These are phyloP conservation scores for Polyrhizophydium stewartii DNA, from an alignment of 371 early-diverging fungal species.

Conservation along the genomic window DNA sequence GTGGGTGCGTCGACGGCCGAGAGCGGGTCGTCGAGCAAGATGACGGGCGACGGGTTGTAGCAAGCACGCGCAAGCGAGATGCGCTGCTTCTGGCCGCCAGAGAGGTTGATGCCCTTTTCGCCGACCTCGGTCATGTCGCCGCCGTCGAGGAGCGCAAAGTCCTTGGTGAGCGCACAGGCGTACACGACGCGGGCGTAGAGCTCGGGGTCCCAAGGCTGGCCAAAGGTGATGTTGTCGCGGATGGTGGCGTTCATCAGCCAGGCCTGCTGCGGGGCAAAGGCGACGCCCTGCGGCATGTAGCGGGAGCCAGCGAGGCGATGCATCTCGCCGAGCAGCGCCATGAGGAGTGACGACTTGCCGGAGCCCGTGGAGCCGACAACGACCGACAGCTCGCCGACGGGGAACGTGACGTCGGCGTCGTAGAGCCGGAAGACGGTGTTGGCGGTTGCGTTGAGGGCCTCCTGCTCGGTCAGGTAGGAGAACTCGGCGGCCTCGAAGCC, in stretches of 20 bases:
- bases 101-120: slow-evolving; percentile 70
- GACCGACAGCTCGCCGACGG: background rate
- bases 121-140: slow-evolving; percentile 38
- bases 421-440: slow-evolving; percentile 40
- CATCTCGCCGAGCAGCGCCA: slow-evolving; percentile 8
- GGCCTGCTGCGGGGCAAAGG: slow-evolving; percentile 40
- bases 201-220: slow-evolving; percentile 11
- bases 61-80: slow-evolving; percentile 18
- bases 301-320: background rate
- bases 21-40: slow-evolving; percentile 70
- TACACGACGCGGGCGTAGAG: background rate
- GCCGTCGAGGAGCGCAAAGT: slow-evolving; percentile 26
- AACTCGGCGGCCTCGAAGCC: slow-evolving; percentile 17
- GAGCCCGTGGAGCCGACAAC: slow-evolving; percentile 19
- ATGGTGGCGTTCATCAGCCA: slow-evolving; percentile 44
- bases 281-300: slow-evolving; percentile 20
- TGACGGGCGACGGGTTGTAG: too few relatives aligned
- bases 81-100: slow-evolving; percentile 68
- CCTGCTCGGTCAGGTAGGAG: slow-evolving; percentile 54
- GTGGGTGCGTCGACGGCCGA: slow-evolving; percentile 88
- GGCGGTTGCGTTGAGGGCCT: slow-evolving; percentile 7
- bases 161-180: slow-evolving; percentile 13
- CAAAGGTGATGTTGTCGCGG: slow-evolving; percentile 37
- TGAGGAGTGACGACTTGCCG: slow-evolving; percentile 27
- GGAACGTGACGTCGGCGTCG: slow-evolving; percentile 7